Conservation (phyloP, 2,329 filamentous ascomycete genomes). For the Neopestalotiopsis rosae region DNA sequence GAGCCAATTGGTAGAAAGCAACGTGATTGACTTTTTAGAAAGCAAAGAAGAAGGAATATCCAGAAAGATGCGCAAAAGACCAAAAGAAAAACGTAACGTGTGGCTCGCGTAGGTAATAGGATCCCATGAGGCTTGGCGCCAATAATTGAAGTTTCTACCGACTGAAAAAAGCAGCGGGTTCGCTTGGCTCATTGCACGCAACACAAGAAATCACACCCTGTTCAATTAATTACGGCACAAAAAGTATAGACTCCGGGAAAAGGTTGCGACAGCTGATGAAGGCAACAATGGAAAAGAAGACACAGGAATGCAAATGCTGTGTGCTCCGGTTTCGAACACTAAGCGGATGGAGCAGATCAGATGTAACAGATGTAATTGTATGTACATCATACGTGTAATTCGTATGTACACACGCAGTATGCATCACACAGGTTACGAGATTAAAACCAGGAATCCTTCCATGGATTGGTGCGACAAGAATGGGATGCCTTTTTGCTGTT, state of each 20-base stretch:
- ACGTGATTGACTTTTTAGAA: not conserved
- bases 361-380: too few species aligned
- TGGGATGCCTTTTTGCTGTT: too few species aligned
- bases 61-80: not conserved
- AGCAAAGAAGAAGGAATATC: not conserved
- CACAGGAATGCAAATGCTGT: too few species aligned
- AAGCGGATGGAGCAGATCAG: too few species aligned
- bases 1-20: not conserved
- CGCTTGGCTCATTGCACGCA: too few species aligned
- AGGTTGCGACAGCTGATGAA: too few species aligned
- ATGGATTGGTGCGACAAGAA: too few species aligned
- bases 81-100: not conserved
- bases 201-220: not conserved
- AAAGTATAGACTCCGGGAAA: too few species aligned
- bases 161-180: not conserved
- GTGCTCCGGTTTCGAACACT: too few species aligned
- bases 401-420: not conserved
- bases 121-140: slow-evolving; percentile 7
- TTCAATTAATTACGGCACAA: too few species aligned
- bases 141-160: not conserved
- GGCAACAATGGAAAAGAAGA: too few species aligned
- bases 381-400: too few species aligned
- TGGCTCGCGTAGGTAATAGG: slow-evolving; percentile 10
- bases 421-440: not conserved
- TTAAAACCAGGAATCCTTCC: not conserved